Conservation (phyloP, 1,284 basidiomycete species). For the Violaceomyces palustris region DNA sequence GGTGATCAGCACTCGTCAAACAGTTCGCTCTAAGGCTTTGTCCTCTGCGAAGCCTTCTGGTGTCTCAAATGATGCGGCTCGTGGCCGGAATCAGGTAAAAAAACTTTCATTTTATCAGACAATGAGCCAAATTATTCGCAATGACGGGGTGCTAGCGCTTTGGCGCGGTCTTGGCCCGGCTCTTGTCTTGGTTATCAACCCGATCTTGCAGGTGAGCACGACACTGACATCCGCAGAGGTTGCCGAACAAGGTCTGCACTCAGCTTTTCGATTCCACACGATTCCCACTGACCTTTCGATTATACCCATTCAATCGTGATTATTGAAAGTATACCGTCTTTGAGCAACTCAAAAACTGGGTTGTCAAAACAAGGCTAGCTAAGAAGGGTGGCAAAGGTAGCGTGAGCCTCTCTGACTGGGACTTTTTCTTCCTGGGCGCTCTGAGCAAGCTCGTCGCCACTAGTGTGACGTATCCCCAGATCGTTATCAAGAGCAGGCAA, state of each 20-base stretch:
- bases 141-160: constrained; percentile 74
- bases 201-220: constrained; percentile 66
- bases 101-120: constrained; percentile 59
- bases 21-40: constrained; percentile 49
- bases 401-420: constrained; percentile 40
- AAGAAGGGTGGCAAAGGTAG: constrained; percentile 10
- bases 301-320: neutral
- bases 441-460: constrained; percentile 50
- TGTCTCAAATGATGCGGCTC: no score
- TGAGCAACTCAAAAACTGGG: constrained; percentile 50
- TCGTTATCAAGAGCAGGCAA: constrained; percentile 51
- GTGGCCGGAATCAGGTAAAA: no score
- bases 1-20: constrained; percentile 68
- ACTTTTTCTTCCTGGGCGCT: constrained; percentile 52
- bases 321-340: constrained; percentile 49
- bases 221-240: no score
- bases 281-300: neutral
- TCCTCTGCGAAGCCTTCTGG: no score
- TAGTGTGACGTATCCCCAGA: constrained; percentile 50
- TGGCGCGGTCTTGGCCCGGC: constrained; percentile 96
- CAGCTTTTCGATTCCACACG: no score
- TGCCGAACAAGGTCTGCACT: no score
- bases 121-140: constrained; percentile 66
- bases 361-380: constrained; percentile 37
- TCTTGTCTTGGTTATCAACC: constrained; percentile 87